A percentile compares a stretch with the other conserved stretches of the same genome.
Evolutionary conservation across 148 eudicot genomes (phyloP).

Genomic region (Heliamphora exappendiculata): DNA sequence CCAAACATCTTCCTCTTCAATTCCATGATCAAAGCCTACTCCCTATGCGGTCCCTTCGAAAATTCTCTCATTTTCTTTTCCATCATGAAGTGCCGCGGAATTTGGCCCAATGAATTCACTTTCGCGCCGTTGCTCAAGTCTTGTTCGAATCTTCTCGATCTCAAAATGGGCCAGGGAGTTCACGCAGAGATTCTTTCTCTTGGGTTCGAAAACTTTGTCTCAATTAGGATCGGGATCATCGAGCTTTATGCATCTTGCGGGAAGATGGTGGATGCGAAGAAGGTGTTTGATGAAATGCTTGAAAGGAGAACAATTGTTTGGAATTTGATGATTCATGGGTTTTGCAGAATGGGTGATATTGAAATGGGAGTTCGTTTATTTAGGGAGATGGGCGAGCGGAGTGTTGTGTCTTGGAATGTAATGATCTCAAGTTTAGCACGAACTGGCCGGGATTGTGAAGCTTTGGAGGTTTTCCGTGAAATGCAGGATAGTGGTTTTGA

Average conservation of each 20-base stretch:
- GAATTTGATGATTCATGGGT: conserved; percentile 52
- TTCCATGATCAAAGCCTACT: conserved; percentile 64
- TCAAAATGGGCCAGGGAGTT: conserved; percentile 36
- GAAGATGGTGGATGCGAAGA: conserved; percentile 35
- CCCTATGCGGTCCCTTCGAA: conserved; percentile 33
- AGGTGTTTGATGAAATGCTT: conserved; percentile 64
- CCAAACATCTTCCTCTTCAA: conserved; percentile 60
- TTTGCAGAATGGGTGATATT: conserved; percentile 33
- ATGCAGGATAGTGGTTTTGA: conserved; percentile 33
- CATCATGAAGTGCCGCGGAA: conserved; percentile 39
- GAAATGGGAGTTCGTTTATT: conserved; percentile 49
- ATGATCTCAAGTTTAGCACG: conserved; percentile 51
- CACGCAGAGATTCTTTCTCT: conserved; percentile 29
- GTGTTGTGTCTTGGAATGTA: conserved; percentile 61
- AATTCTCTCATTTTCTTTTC: conserved; percentile 38
- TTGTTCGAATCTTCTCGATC: conserved; percentile 40
- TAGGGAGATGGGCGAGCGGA: conserved; percentile 53
- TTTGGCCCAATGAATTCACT: conserved; percentile 64
- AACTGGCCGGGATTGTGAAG: conserved; percentile 49
- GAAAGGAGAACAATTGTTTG: conserved; percentile 34
- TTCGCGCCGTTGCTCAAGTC: conserved; percentile 67
- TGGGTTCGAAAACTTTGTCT: conserved; percentile 25
- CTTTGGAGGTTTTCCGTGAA: conserved; percentile 45
- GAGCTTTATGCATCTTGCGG: conserved; percentile 33
- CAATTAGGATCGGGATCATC: conserved; percentile 32